Conservation (phyloP, 1,284 basidiomycete species). For the Sporisorium graminicola region DNA sequence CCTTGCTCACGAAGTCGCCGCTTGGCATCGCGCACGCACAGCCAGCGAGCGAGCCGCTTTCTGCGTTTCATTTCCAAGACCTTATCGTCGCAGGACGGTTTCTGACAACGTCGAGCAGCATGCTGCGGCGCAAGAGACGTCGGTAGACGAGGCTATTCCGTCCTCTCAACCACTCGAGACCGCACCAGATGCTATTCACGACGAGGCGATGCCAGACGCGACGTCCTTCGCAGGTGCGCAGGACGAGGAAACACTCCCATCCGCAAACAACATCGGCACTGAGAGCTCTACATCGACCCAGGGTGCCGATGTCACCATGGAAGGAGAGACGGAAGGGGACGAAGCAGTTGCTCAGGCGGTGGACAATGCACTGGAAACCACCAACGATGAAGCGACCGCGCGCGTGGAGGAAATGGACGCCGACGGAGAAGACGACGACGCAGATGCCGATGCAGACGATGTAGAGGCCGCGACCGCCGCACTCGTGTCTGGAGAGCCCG, state of each 20-base stretch:
- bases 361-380: slow-evolving; percentile 54
- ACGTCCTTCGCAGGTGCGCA: background rate
- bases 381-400: slow-evolving; percentile 54
- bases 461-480: slow-evolving; percentile 49
- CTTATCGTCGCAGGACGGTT: slow-evolving; percentile 27
- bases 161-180: slow-evolving; percentile 1
- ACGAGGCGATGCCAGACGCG: slow-evolving; percentile 35
- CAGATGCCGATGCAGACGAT: slow-evolving; percentile 54
- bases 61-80: slow-evolving; percentile 72
- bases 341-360: slow-evolving; percentile 54
- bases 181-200: slow-evolving; percentile 1
- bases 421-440: slow-evolving; percentile 50
- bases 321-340: slow-evolving; percentile 59
- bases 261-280: slow-evolving; percentile 2
- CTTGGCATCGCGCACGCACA: slow-evolving; percentile 84
- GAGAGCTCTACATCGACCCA: background rate
- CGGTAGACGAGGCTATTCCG: background rate
- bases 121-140: slow-evolving; percentile 7
- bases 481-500: slow-evolving; percentile 44
- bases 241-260: background rate
- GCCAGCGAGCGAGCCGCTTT: slow-evolving; percentile 77
- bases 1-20: slow-evolving; percentile 83
- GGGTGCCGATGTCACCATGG: slow-evolving; percentile 29
- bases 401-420: slow-evolving; percentile 49
- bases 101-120: slow-evolving; percentile 42